Conservation (phyloP, 1,284 basidiomycete genomes). For the Schizophyllum amplum region DNA sequence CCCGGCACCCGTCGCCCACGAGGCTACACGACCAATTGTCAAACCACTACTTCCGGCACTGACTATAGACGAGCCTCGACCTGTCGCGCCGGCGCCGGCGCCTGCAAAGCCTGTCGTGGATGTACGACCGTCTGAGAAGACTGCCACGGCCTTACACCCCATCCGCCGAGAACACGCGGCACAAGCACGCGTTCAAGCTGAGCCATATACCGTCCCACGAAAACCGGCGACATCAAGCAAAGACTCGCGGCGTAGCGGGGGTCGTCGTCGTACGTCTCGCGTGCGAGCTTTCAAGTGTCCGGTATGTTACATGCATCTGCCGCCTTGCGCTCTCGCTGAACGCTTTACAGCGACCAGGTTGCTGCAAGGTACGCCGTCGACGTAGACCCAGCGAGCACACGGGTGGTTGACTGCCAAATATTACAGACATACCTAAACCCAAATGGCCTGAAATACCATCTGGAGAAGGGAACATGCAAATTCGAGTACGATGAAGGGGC, state of each 20-base stretch:
- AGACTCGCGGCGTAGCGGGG: neutral
- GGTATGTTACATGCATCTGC: neutral
- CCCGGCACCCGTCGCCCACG: neutral
- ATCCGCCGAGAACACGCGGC: neutral
- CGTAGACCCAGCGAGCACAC: neutral
- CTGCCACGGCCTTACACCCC: neutral
- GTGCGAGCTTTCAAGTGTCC: neutral
- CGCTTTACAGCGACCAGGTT: neutral
- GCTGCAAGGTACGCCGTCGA: neutral
- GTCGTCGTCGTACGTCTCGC: neutral
- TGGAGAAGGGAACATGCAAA: conserved; percentile 13
- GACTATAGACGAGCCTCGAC: neutral
- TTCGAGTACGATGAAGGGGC: neutral
- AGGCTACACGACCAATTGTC: neutral
- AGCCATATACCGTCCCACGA: neutral
- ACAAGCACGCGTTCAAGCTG: neutral
- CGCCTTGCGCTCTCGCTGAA: neutral
- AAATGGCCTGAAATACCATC: conserved; percentile 17
- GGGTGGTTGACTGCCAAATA: neutral
- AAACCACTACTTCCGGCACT: neutral
- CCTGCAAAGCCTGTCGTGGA: neutral
- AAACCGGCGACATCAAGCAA: neutral
- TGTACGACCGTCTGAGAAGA: neutral
- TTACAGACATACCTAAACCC: conserved; percentile 14
- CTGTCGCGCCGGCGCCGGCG: neutral